Evolutionary conservation across 352 stramenopile species (phyloP).

Genomic region (Vaucheria bursata): DNA sequence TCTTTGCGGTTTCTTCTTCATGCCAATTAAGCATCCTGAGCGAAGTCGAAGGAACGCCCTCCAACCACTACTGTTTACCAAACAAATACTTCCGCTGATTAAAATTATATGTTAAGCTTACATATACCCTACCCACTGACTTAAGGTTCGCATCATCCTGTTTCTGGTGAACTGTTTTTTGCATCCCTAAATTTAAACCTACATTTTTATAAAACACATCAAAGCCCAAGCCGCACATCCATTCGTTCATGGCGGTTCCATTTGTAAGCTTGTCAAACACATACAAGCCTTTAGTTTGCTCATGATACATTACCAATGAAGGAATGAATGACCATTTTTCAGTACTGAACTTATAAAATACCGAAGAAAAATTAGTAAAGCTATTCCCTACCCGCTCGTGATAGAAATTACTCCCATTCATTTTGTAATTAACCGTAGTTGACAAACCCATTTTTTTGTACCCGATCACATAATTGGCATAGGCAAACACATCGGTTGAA

Average conservation of each 20-base stretch:
- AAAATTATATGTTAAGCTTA: constrained; percentile 1
- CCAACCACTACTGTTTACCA: no score
- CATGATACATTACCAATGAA: not conserved
- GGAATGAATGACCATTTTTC: not conserved
- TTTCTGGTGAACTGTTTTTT: not conserved
- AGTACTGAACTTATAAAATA: not conserved
- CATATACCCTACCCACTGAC: not conserved
- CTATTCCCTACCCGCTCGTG: not conserved
- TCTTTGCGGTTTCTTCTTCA: no score
- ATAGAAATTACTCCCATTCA: not conserved
- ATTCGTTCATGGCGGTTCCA: not conserved
- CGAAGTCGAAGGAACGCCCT: no score
- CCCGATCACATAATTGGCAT: not conserved
- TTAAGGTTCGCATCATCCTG: not conserved
- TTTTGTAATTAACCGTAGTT: not conserved
- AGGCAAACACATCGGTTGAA: not conserved
- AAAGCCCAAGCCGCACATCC: not conserved
- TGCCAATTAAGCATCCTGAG: no score
- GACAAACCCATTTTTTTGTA: not conserved
- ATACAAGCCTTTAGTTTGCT: not conserved
- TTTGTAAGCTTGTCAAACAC: not conserved
- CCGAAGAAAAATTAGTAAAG: not conserved
- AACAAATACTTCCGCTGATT: not conserved
- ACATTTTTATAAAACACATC: constrained; percentile 1
- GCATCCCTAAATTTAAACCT: not conserved